Base-by-base conservation (phyloP, 106 monocot genomes). In the Narthecium ossifragum region DNA sequence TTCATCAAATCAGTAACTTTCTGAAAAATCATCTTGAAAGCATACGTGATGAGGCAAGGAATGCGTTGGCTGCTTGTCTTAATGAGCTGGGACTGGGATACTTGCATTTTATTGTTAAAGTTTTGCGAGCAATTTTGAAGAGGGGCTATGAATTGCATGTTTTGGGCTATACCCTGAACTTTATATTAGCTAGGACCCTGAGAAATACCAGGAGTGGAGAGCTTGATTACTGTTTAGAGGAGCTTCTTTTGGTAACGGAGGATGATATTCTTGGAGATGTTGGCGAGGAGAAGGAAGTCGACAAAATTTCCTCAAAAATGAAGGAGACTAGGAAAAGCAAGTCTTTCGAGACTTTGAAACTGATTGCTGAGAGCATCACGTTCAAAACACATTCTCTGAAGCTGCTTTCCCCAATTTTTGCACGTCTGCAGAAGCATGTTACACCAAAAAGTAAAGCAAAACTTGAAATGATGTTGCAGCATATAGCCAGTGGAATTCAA, bases 281-380 rank as follows among this genome's bases (percentile, higher is more conserved):
- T 69, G 77, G 84, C 11, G 80, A 81, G 60, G 73, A 96, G 72
- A 93, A 93, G 74, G 96, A 96, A 58, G 86, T 90, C 50, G 86
- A 71, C 21, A 96, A 96, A 63, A 78, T 90, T 81, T 86, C 96
- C 36, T 78, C 78, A 39, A 96, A 86, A 84, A 96, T 96, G 96
- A 96, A 96, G 72, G 96, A 96, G 66, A 86, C 96, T 22, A 73
- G 72, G 55, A 96, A 84, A 46, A 80, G 37, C 4, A 81, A 80
- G 65, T 96, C 96, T 15, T 90, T 86, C 76, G 90, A 96, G 38
- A 84, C 86, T 24, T 47, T 96, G 38, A 83, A 74, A 38, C 31
- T 90, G 51, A 71, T 96, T 69, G 70, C 86, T 24, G 70, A 90
- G 59, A 86, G 53, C 29, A 63, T 96, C 45, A 90, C 96, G 27